These are phyloP conservation scores for Botrytis byssoidea DNA, from an alignment of 2,329 filamentous ascomycete genomes.

Conservation along the genomic window DNA sequence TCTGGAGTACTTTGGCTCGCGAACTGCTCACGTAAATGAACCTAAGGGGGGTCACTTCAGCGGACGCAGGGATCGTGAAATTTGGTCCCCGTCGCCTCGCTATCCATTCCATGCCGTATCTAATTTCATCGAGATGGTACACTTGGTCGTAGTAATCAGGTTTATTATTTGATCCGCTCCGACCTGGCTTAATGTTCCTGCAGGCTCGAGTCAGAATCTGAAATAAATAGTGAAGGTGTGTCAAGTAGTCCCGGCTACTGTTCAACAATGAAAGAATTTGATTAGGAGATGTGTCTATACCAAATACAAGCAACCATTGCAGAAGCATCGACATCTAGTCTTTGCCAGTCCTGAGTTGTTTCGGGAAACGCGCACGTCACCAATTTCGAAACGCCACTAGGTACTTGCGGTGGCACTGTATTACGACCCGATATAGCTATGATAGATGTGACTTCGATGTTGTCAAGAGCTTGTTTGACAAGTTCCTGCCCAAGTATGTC, in stretches of 20 bases:
- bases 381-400: neutral
- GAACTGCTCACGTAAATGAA: neutral
- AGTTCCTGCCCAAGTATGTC: neutral
- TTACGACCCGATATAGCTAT: neutral
- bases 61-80: no score
- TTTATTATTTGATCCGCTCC: no score
- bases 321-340: no score
- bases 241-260: neutral
- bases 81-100: no score
- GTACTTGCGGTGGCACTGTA: neutral
- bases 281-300: neutral
- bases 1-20: rapidly evolving
- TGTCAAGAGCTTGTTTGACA: neutral
- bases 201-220: no score
- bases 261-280: neutral
- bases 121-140: no score
- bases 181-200: no score
- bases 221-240: no score
- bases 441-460: neutral
- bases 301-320: neutral
- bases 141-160: no score
- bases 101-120: no score
- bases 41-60: no score
- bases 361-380: neutral
- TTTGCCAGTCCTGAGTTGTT: neutral